Conservation (phyloP, 176 grass and related monocot genomes). For the Aechmea fasciata region DNA sequence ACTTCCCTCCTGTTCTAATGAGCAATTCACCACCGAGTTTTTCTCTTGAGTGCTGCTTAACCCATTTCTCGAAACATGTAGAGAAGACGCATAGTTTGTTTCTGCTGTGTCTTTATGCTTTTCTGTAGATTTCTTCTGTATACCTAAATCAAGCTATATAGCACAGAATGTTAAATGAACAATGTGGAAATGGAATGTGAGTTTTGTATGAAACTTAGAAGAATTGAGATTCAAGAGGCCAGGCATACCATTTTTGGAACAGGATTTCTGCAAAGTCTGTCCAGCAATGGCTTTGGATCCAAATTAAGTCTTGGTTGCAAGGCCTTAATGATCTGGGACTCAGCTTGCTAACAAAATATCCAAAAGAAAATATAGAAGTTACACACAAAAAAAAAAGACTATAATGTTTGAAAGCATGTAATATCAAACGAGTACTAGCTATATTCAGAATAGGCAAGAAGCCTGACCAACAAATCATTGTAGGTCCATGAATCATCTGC, state of each 20-base stretch:
- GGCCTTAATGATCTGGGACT: constrained; percentile 28
- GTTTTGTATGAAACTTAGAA: not conserved
- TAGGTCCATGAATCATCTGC: constrained; percentile 43
- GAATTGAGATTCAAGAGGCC: constrained; percentile 8
- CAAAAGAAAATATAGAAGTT: no score
- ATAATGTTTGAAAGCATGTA: constrained; percentile 7
- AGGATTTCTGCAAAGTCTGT: constrained; percentile 25
- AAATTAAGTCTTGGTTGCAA: constrained; percentile 53
- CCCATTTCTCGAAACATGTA: constrained; percentile 10
- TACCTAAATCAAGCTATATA: constrained; percentile 45
- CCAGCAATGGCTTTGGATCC: constrained; percentile 32
- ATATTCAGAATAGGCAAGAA: constrained; percentile 5
- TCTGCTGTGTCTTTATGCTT: not conserved
- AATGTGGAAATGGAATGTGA: not conserved
- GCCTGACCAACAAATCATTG: constrained; percentile 34
- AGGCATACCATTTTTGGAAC: constrained; percentile 34
- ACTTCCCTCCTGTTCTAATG: constrained; percentile 1
- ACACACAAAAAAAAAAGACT: not conserved
- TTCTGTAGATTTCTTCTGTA: constrained; percentile 12
- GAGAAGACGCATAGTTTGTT: constrained; percentile 3
- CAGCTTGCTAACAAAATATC: constrained; percentile 31
- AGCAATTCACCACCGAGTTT: not conserved
- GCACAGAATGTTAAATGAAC: constrained; percentile 13
- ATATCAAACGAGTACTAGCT: not conserved
- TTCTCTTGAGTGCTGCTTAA: constrained; percentile 4